Conservation (phyloP, 1,284 basidiomycete species). For the Ceratobasidium sp. region DNA sequence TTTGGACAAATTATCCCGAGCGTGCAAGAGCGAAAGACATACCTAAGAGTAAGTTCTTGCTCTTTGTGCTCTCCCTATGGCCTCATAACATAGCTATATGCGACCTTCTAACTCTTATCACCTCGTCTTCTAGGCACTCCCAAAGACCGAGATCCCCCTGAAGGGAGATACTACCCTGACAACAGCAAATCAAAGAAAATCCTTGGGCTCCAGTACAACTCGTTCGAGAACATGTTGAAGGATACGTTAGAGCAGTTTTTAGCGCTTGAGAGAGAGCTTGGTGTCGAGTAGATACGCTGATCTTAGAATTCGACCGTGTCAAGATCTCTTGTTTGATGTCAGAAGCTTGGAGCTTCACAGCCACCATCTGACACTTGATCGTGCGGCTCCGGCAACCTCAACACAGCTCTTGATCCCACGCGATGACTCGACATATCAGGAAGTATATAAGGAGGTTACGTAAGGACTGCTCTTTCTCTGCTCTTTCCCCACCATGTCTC, state of each 20-base stretch:
- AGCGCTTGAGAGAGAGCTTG: conserved; percentile 39
- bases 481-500: neutral
- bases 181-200: conserved; percentile 46
- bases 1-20: conserved; percentile 47
- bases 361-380: too few species aligned
- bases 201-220: conserved; percentile 45
- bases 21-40: conserved; percentile 39
- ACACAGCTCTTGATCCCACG: too few species aligned
- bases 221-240: conserved; percentile 44
- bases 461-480: neutral
- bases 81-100: too few species aligned
- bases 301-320: too few species aligned
- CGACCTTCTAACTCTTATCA: neutral
- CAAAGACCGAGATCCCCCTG: neutral
- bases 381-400: too few species aligned
- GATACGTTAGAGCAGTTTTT: conserved; percentile 44
- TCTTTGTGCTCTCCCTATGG: too few species aligned
- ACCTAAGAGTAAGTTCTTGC: conserved; percentile 22
- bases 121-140: conserved; percentile 30
- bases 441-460: neutral
- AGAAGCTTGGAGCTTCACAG: too few species aligned
- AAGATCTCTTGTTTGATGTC: too few species aligned
- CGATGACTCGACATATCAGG: conserved; percentile 19
- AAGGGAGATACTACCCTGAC: neutral
- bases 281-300: neutral